Base-by-base conservation (phyloP, 2,329 filamentous ascomycete genomes). In the Sclerotinia minor region DNA sequence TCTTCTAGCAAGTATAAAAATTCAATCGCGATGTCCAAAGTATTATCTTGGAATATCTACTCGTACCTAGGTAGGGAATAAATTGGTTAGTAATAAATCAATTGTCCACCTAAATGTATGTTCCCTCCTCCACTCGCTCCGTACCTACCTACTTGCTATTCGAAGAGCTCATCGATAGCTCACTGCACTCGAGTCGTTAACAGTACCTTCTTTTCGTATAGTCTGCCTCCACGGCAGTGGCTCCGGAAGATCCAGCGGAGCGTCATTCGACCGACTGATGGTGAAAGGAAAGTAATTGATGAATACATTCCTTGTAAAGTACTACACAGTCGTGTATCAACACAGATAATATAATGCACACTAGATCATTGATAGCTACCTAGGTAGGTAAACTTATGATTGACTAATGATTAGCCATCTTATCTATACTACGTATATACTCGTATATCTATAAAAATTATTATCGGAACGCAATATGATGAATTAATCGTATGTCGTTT, bases 181-280 rank as follows among this genome's bases (percentile, higher is more conserved):
- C 52, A 32, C 52, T 35, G 29, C 53, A 32, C 53, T 55, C 19
- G 53, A 55, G 35, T 17, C 15, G 38, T 41, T 13, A 5, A 41
- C 38, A 32, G 3, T 55, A 7, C 15, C 19, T 21, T 5, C 52
- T 32, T 24, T 24, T 50, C n/a, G 21, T 13, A 35, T 54, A 54
- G 52, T 54, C 29, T 54, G 19, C 52, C 52, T 54, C 52, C 29
- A 54, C 29, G 29, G 52, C 29, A 54, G 52, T 35, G 29, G 52
- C 52, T 35, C 52, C 52, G 17, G 6, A 29, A 54, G 52, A 26
- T 29, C 29, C 52, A 35, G 52, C 26, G 29, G 52, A 54, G 52
- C 52, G 52, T 54, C 52, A n/a, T 54, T 32, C 29, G 11, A 35
- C 32, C 52, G 32, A 54, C 32, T n/a, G 29, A 35, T 35, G 29